Evolutionary conservation across 1,139 yeast species (phyloP).

Genomic region (Pichiaceae sp.): DNA sequence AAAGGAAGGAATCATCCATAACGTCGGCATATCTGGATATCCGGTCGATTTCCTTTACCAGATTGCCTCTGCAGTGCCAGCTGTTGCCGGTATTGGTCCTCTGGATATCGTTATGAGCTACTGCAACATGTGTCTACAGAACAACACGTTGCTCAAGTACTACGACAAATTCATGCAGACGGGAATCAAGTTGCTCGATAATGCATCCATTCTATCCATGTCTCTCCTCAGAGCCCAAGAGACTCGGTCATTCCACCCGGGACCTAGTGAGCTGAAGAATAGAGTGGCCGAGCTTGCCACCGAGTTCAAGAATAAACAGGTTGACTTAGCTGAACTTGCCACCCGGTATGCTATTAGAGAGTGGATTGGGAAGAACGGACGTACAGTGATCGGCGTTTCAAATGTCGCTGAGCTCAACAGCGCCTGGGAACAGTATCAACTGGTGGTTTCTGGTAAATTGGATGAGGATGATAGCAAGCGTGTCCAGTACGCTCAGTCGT

Average conservation of each 20-base stretch:
- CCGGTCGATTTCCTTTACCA: constrained; percentile 62
- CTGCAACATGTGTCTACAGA: constrained; percentile 78
- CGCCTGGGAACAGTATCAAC: constrained; percentile 54
- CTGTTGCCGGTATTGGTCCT: constrained; percentile 32
- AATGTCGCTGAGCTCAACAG: constrained; percentile 49
- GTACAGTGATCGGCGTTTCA: constrained; percentile 72
- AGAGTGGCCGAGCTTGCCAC: constrained; percentile 49
- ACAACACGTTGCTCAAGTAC: constrained; percentile 45
- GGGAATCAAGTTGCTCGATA: constrained; percentile 49
- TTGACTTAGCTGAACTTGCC: constrained; percentile 75
- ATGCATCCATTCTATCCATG: constrained; percentile 87
- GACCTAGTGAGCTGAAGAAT: constrained; percentile 46
- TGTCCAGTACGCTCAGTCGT: constrained; percentile 34
- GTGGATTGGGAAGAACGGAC: constrained; percentile 43
- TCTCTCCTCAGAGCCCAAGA: constrained; percentile 62
- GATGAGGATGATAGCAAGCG: constrained; percentile 35
- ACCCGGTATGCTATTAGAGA: constrained; percentile 62
- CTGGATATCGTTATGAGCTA: constrained; percentile 75
- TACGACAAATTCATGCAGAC: constrained; percentile 42
- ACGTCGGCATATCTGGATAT: constrained; percentile 81
- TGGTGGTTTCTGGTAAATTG: constrained; percentile 30
- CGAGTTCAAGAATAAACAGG: constrained; percentile 29
- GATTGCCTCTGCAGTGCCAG: constrained; percentile 33
- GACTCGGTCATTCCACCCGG: constrained; percentile 81
- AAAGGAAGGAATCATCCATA: constrained; percentile 50